Conservation (phyloP, 805 yeast genomes). For the Lachancea mirantina region DNA sequence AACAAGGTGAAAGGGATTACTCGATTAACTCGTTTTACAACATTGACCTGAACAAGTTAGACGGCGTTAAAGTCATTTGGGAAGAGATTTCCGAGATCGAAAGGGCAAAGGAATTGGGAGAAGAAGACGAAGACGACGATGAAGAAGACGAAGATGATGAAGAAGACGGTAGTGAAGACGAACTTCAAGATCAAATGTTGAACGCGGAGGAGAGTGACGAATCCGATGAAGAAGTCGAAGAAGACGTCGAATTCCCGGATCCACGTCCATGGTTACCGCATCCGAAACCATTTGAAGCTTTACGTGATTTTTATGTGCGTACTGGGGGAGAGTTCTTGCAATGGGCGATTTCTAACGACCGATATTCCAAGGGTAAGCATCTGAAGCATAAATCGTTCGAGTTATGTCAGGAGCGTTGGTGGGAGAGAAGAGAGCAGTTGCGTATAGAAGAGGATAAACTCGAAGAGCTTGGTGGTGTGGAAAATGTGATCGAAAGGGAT, state of each 20-base stretch:
- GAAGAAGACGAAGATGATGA: conserved; percentile 65
- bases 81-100: conserved; percentile 63
- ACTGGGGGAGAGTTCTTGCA: conserved; percentile 82
- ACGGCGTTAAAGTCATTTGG: conserved; percentile 86
- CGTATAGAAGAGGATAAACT: conserved; percentile 80
- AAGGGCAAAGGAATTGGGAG: conserved; percentile 44
- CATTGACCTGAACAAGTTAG: conserved; percentile 76
- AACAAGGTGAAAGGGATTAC: conserved; percentile 78
- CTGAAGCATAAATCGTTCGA: conserved; percentile 86
- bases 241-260: conserved; percentile 72
- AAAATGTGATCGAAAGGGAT: conserved; percentile 76
- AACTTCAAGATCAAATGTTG: conserved; percentile 34
- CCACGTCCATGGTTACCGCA: conserved; percentile 96
- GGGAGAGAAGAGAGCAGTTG: conserved; percentile 95
- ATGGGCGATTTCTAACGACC: conserved; percentile 86
- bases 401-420: conserved; percentile 89
- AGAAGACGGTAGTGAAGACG: conserved; percentile 59
- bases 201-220: conserved; percentile 60
- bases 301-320: conserved; percentile 78
- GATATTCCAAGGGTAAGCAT: conserved; percentile 82
- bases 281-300: conserved; percentile 85
- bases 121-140: conserved; percentile 53
- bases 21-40: conserved; percentile 80
- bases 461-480: conserved; percentile 89
- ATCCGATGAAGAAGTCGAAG: conserved; percentile 52